These are phyloP conservation scores for Adiantum capillusveneris DNA, from an alignment of 75 land plant species.

Conservation along the genomic window DNA sequence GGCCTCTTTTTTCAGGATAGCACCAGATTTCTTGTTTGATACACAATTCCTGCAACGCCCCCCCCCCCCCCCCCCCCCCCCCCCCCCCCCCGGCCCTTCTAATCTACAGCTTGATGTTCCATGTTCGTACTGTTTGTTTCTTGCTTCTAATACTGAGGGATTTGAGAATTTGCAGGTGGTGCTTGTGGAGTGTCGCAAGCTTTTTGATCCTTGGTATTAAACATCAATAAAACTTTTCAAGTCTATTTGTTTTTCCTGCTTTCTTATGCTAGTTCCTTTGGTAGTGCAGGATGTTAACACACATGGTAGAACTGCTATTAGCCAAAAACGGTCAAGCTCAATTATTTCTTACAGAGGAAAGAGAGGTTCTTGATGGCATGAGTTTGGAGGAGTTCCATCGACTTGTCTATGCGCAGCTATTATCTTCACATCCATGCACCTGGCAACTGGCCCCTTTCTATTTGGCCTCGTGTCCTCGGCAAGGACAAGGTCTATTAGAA, in stretches of 20 bases:
- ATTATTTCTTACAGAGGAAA: slow-evolving; percentile 56
- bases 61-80: no score
- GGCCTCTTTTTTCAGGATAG: no score
- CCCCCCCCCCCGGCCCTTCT: no score
- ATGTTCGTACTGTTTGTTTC: no score
- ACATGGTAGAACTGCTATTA: slow-evolving; percentile 70
- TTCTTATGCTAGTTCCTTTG: not conserved
- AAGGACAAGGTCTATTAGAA: slow-evolving; percentile 73
- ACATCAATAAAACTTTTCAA: not conserved
- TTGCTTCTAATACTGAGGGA: no score
- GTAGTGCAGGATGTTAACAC: slow-evolving; percentile 71
- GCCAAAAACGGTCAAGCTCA: slow-evolving; percentile 57
- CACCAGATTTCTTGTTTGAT: no score
- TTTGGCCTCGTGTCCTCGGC: slow-evolving; percentile 66
- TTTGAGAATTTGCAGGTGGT: slow-evolving; percentile 17
- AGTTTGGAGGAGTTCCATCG: slow-evolving; percentile 82
- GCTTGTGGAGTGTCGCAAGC: slow-evolving; percentile 22
- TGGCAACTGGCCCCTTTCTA: slow-evolving; percentile 98
- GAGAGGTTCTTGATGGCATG: slow-evolving; percentile 56
- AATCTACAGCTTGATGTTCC: no score
- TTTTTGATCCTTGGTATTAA: slow-evolving; percentile 34
- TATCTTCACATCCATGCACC: slow-evolving; percentile 80
- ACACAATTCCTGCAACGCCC: no score
- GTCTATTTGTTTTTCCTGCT: not conserved
- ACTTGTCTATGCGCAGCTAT: slow-evolving; percentile 83